Conservation (phyloP, 495 filamentous ascomycete genomes). For the Corynascus novoguineensis region DNA sequence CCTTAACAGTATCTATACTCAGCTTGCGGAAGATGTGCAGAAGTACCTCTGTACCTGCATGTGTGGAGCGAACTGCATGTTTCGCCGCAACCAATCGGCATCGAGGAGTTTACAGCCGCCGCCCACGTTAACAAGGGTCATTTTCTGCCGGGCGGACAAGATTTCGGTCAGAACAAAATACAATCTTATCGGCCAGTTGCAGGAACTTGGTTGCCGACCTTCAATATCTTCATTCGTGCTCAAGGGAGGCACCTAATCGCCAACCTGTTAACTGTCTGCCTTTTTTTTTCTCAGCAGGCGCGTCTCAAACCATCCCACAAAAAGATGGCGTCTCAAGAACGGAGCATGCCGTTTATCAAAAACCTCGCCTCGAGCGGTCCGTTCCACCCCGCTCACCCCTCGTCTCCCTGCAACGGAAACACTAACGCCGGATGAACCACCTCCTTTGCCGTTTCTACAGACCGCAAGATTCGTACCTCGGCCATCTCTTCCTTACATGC, state of each 20-base stretch:
- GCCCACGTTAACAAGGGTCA: neutral
- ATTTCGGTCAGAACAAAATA: slow-evolving; percentile 19
- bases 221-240: neutral
- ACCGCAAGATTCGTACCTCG: slow-evolving; percentile 73
- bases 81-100: neutral
- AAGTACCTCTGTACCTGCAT: neutral
- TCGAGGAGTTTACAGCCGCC: neutral
- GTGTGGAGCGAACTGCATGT: neutral
- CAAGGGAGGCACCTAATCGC: neutral
- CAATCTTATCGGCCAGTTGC: slow-evolving; percentile 1
- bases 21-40: neutral
- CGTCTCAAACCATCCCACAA: slow-evolving; percentile 5
- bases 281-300: neutral
- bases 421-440: neutral
- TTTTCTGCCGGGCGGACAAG: slow-evolving; percentile 36
- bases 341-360: slow-evolving; percentile 48
- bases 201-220: neutral
- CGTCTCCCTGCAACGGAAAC: neutral
- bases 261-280: neutral
- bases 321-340: slow-evolving; percentile 43
- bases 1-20: too few relatives aligned
- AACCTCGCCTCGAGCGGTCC: slow-evolving; percentile 48
- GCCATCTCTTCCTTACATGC: slow-evolving; percentile 73
- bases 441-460: slow-evolving; percentile 41
- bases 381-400: slow-evolving; percentile 16